Conservation (phyloP, 495 filamentous ascomycete genomes). For the Cenococcum geophilum region DNA sequence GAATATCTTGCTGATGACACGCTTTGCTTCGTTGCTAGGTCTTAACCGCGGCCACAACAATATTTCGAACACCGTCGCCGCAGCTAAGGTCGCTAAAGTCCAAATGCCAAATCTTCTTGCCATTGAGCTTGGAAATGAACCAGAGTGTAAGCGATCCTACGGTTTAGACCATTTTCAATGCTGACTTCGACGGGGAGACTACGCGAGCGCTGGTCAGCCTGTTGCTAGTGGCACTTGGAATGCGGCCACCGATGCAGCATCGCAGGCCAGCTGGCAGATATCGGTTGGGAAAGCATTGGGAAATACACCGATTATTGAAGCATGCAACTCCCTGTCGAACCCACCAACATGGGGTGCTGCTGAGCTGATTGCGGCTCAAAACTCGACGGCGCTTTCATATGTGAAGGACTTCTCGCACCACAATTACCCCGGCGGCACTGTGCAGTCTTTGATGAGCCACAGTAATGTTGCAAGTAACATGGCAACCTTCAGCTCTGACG, state of each 20-base stretch:
- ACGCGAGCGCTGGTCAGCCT: constrained; percentile 37
- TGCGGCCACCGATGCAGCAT: constrained; percentile 47
- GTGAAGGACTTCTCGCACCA: constrained; percentile 53
- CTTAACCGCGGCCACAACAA: constrained; percentile 54
- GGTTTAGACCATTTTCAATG: too few relatives aligned
- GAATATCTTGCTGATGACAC: too few relatives aligned
- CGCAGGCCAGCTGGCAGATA: constrained; percentile 51
- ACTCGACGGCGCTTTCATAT: constrained; percentile 45
- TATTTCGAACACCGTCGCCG: constrained; percentile 50
- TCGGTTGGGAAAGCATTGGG: constrained; percentile 47
- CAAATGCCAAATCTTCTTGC: constrained; percentile 49
- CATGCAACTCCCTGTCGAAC: constrained; percentile 52
- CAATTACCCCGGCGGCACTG: constrained; percentile 53
- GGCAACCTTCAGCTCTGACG: constrained; percentile 45
- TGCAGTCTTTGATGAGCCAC: constrained; percentile 50
- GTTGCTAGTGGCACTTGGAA: constrained; percentile 52
- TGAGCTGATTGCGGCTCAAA: constrained; percentile 42
- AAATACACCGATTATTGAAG: constrained; percentile 44
- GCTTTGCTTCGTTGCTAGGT: too few relatives aligned
- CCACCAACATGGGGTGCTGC: constrained; percentile 48
- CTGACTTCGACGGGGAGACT: constrained; percentile 22
- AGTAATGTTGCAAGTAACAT: constrained; percentile 45
- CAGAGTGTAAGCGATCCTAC: constrained; percentile 44
- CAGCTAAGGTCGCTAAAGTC: constrained; percentile 45
- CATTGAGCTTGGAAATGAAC: constrained; percentile 58